phyloP scores from a whole-genome alignment of 2,329 filamentous ascomycete genomes.

The Ceratocystis huliohia region DNA sequence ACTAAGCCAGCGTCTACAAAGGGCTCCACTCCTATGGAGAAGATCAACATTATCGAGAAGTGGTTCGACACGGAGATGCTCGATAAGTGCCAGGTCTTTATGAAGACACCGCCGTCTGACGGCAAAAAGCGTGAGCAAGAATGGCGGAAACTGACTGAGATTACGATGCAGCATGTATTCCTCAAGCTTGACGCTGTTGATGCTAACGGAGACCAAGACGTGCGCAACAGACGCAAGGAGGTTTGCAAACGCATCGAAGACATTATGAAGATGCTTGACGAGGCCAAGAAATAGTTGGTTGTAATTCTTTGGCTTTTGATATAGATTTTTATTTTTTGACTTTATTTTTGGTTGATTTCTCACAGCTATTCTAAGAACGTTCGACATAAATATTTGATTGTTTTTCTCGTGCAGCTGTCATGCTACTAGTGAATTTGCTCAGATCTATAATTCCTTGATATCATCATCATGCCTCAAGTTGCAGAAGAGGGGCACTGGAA shows the following conservation, averaged over 20 bases:
- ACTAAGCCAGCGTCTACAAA: background rate
- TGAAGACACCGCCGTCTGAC: constrained; percentile 49
- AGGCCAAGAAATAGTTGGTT: constrained; percentile 24
- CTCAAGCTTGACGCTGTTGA: constrained; percentile 68
- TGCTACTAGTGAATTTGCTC: background rate
- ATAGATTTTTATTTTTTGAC: background rate
- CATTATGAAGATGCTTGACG: constrained; percentile 53
- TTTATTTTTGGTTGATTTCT: background rate
- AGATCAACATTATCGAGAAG: constrained; percentile 51
- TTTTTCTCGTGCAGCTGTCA: background rate
- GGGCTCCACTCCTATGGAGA: constrained; percentile 36
- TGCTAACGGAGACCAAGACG: constrained; percentile 53
- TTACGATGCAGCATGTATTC: constrained; percentile 60
- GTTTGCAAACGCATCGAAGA: constrained; percentile 60
- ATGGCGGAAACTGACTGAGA: constrained; percentile 63
- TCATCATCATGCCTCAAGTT: too few species aligned
- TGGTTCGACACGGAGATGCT: constrained; percentile 53
- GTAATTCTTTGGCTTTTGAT: background rate
- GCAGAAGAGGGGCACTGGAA: constrained; percentile 12
- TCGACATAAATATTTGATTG: background rate
- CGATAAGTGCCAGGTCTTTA: constrained; percentile 53
- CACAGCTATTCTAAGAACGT: background rate
- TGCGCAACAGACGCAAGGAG: constrained; percentile 54
- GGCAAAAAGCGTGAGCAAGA: constrained; percentile 57
- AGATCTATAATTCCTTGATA: background rate